Evolutionary conservation across 78 protist genomes (phyloP).

Genomic region (Cavenderia fasciculata): DNA sequence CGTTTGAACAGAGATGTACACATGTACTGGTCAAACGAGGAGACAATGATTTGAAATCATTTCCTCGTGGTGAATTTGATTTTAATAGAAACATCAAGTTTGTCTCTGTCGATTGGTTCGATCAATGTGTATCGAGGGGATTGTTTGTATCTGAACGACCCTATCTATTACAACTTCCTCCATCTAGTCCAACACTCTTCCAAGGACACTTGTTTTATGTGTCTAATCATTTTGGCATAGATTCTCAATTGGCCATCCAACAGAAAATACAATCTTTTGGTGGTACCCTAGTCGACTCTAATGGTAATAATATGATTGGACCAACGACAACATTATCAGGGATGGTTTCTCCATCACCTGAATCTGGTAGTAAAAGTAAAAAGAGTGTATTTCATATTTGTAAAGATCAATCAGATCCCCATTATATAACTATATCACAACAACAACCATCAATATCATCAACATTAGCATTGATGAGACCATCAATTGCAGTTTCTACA

Average conservation of each 20-base stretch:
- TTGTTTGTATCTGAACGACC: not conserved
- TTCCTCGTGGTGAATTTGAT: not conserved
- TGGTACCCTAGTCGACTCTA: not conserved
- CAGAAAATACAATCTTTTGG: not conserved
- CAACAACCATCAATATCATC: too few relatives aligned
- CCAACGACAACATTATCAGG: too few relatives aligned
- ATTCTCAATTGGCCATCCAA: not conserved
- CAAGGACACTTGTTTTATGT: not conserved
- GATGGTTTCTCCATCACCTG: too few relatives aligned
- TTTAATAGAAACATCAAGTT: not conserved
- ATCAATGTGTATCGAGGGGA: slow-evolving; percentile 4
- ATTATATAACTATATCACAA: too few relatives aligned
- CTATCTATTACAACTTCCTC: not conserved
- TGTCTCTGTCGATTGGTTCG: slow-evolving; percentile 11
- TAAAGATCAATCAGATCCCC: too few relatives aligned
- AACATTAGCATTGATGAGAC: too few relatives aligned
- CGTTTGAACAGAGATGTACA: slow-evolving; percentile 9
- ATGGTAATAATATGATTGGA: too few relatives aligned
- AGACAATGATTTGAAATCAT: not conserved
- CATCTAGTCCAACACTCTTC: not conserved
- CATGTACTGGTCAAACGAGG: not conserved
- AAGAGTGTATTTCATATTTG: too few relatives aligned
- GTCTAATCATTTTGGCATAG: not conserved
- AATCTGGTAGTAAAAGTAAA: too few relatives aligned
- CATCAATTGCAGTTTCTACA: too few relatives aligned